Percentiles rank a stretch among this genome's conserved stretches.
These are phyloP conservation scores for Bryoglossum gracile DNA, from an alignment of 495 filamentous ascomycete genomes.

Conservation along the genomic window DNA sequence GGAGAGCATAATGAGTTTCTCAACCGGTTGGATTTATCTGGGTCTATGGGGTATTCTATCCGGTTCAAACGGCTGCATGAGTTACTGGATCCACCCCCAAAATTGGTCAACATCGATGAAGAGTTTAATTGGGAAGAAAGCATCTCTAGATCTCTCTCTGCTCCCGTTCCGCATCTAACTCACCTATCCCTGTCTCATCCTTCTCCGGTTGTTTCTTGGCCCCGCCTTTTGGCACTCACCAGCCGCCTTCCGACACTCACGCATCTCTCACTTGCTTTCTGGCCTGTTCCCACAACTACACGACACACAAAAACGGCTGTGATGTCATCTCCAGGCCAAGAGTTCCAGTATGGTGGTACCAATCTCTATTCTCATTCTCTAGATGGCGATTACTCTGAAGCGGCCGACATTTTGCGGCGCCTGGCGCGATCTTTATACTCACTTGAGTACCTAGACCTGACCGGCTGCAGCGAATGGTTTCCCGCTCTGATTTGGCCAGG, in stretches of 20 bases:
- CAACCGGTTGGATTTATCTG: slow-evolving; percentile 54
- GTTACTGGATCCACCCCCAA: slow-evolving; percentile 34
- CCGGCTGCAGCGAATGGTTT: slow-evolving; percentile 68
- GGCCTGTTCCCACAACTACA: slow-evolving; percentile 66
- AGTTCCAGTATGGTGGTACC: slow-evolving; percentile 52
- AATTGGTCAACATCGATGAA: slow-evolving; percentile 10
- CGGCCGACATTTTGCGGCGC: slow-evolving; percentile 58
- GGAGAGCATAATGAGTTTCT: slow-evolving; percentile 43
- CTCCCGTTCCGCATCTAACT: slow-evolving; percentile 40
- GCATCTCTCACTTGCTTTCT: slow-evolving; percentile 71
- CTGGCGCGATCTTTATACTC: slow-evolving; percentile 60
- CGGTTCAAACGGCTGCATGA: slow-evolving; percentile 52
- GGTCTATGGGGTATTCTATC: slow-evolving; percentile 51
- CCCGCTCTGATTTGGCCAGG: slow-evolving; percentile 45
- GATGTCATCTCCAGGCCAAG: slow-evolving; percentile 38
- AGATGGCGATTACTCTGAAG: slow-evolving; percentile 65
- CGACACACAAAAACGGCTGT: slow-evolving; percentile 44
- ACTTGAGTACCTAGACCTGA: slow-evolving; percentile 73
- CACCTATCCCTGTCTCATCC: slow-evolving; percentile 50
- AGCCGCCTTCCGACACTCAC: slow-evolving; percentile 57
- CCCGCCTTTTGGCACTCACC: slow-evolving; percentile 54
- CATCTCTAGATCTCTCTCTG: slow-evolving; percentile 11
- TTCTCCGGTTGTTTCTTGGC: slow-evolving; percentile 51
- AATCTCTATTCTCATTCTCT: slow-evolving; percentile 55
- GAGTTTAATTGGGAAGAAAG: slow-evolving; percentile 35